A percentile compares a stretch with the other conserved stretches of the same genome.
Evolutionary conservation across 257 asterid species (phyloP).

Genomic region (Anisodus acutangulus): DNA sequence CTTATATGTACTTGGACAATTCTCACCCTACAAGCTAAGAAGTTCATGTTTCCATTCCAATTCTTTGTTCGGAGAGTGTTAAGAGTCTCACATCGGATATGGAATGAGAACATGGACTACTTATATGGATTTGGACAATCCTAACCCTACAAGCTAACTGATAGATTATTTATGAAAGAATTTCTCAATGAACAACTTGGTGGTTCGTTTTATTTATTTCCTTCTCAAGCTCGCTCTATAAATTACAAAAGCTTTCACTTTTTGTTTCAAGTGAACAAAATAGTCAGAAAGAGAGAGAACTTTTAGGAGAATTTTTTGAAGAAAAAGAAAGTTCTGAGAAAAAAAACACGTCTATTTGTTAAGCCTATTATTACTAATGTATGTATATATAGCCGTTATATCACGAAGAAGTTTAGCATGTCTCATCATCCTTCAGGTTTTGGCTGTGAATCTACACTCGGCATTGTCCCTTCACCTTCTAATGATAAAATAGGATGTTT

Average conservation of each 20-base stretch:
- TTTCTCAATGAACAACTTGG: not conserved
- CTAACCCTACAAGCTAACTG: not conserved
- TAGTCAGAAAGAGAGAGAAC: no score
- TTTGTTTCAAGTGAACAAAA: not conserved
- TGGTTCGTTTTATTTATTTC: not conserved
- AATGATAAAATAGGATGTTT: slow-evolving; percentile 38
- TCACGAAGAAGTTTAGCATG: slow-evolving; percentile 27
- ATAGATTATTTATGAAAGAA: slow-evolving; percentile 4
- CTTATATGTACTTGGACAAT: no score
- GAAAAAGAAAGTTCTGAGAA: no score
- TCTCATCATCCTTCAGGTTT: slow-evolving; percentile 45
- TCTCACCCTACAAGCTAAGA: no score
- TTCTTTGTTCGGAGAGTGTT: no score
- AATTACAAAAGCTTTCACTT: not conserved
- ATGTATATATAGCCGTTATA: slow-evolving; percentile 32
- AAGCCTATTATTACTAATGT: not conserved
- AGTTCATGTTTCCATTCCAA: no score
- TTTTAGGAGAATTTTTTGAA: no score
- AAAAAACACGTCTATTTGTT: not conserved
- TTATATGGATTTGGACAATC: no score
- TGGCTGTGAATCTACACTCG: slow-evolving; percentile 52
- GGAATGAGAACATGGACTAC: no score
- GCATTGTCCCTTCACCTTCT: slow-evolving; percentile 47
- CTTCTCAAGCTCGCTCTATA: not conserved
- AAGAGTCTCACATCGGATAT: no score